Evolutionary conservation across 2,329 filamentous ascomycete genomes (phyloP), one percentile per base, ranked within the genome.

Genomic region (Calonectria leucothoes): DNA sequence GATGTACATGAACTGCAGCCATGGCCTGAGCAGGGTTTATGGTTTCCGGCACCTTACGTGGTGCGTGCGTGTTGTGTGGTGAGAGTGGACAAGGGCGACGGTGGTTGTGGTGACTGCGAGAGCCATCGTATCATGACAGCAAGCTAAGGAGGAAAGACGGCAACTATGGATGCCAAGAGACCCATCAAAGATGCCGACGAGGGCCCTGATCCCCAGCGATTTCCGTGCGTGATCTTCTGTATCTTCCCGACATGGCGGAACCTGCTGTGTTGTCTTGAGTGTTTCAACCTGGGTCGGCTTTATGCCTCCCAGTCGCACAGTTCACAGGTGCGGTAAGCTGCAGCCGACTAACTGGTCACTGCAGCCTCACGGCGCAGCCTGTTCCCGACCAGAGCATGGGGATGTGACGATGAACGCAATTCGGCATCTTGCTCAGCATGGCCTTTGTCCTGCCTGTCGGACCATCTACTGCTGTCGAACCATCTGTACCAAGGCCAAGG

Each of bases 1-100:
- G 65, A 70, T 68, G 67, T 72, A 79, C 78, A 79, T 80, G 77
- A 77, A 78, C 78, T 78, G 75, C 69, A 80, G 69, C 74, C 65
- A 80, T 80, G 76, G 72, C 69, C 71, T 72, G 76, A 80, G 70
- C 72, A 74, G 73, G 75, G 68, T 64, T 48, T 52, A 52, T 45
- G 45, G 52, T 61, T 61, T 67, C 59, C 57, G 35, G 45, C 52
- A 35, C 52, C 55, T 64, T 48, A 31, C 37, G 59, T 64, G 59
- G 59, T 64, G 29, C 51, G 31, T 48, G 72, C 61, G 63, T 68
- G 66, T 52, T 76, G 74, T 66, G 59, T 72, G 57, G 64, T 68
- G 35, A 72, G 15, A 51, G 66, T 51, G 49, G 51, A 20, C 63
- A 61, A 27, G 27, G 35, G 57, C 37, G 27, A 33, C 49, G 70